phyloP scores from a whole-genome alignment of 371 early-diverging fungal genomes.

The Mortierella sp. region DNA sequence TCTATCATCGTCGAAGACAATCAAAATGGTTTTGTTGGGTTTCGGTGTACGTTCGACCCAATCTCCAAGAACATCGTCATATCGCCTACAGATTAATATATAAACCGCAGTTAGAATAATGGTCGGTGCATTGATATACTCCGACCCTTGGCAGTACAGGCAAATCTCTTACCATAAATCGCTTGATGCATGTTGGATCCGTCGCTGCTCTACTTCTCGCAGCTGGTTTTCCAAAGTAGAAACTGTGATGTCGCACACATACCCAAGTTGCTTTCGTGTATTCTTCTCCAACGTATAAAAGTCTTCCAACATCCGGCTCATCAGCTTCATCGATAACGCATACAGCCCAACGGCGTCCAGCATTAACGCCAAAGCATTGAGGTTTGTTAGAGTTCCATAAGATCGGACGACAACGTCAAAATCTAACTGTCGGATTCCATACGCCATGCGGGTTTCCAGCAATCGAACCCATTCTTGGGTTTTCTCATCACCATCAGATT shows the following conservation, averaged over 20 bases:
- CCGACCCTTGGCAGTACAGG: not conserved
- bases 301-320: conserved; percentile 29
- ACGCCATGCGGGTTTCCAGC: not conserved
- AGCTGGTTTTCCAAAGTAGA: conserved; percentile 10
- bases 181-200: not conserved
- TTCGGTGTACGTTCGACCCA: conserved; percentile 26
- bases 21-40: not conserved
- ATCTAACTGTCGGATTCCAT: conserved; percentile 8
- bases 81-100: conserved; percentile 17
- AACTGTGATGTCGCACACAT: conserved; percentile 17
- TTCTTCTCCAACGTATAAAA: conserved; percentile 12
- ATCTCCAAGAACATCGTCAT: conserved; percentile 34
- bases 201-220: conserved; percentile 21
- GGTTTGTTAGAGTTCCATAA: conserved; percentile 23
- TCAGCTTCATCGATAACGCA: conserved; percentile 31
- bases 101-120: not conserved
- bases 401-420: conserved; percentile 30
- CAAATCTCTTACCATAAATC: conserved; percentile 15
- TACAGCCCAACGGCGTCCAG: conserved; percentile 43
- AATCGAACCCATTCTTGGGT: conserved; percentile 16
- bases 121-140: not conserved
- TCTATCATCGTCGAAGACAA: not conserved
- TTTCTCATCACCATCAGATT: not conserved
- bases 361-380: conserved; percentile 29
- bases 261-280: conserved; percentile 10